Percentiles rank a stretch among this genome's conserved stretches.
phyloP scores from a whole-genome alignment of 202 grass and related monocot genomes.

The Carex arenaria region DNA sequence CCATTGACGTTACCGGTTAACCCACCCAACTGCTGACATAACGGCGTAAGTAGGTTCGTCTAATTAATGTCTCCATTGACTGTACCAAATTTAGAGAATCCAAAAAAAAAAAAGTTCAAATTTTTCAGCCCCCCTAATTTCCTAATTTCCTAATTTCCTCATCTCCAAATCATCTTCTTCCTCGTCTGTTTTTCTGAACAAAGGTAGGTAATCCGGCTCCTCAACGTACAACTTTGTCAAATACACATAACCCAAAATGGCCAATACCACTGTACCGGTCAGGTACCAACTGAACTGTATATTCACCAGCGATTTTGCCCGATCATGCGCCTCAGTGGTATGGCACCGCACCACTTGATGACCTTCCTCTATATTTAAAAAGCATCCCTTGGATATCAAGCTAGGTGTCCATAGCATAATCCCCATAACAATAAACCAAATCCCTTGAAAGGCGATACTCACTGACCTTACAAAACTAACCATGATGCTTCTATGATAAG shows the following conservation, averaged over 20 bases:
- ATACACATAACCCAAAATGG: slow-evolving; percentile 48
- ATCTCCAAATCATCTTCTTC: slow-evolving; percentile 60
- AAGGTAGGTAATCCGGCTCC: slow-evolving; percentile 60
- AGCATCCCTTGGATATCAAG: slow-evolving; percentile 68
- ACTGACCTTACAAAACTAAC: slow-evolving; percentile 63
- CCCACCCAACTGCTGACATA: not conserved
- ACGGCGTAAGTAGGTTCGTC: not conserved
- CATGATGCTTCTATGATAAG: slow-evolving; percentile 36
- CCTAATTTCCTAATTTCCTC: slow-evolving; percentile 23
- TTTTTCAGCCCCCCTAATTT: not conserved
- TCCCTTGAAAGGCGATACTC: slow-evolving; percentile 74
- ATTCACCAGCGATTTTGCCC: slow-evolving; percentile 84
- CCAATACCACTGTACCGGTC: slow-evolving; percentile 47
- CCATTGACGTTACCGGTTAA: not conserved
- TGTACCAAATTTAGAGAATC: not conserved
- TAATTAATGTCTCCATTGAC: not conserved
- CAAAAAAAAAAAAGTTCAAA: not conserved
- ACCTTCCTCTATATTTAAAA: slow-evolving; percentile 65
- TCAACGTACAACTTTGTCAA: slow-evolving; percentile 50
- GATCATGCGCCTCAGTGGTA: slow-evolving; percentile 48
- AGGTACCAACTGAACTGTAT: slow-evolving; percentile 95
- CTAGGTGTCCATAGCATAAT: slow-evolving; percentile 82
- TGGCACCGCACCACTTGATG: slow-evolving; percentile 74
- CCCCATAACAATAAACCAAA: slow-evolving; percentile 82
- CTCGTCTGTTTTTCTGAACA: slow-evolving; percentile 45